Base-by-base conservation (phyloP, 2,329 filamentous ascomycete species). In the Penicillium sp. region DNA sequence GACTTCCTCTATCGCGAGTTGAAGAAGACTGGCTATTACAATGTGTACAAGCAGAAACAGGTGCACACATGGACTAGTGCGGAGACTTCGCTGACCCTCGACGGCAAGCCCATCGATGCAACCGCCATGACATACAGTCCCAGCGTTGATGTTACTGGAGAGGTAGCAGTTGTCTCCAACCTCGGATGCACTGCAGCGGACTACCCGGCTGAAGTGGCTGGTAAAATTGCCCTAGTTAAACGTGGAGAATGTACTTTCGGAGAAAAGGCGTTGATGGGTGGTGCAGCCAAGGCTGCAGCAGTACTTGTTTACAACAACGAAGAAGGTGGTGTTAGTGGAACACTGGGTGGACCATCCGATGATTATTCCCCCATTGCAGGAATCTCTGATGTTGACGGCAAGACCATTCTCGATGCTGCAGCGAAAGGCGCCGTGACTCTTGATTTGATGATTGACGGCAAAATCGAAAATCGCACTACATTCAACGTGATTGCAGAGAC, bases 221-320 rank as follows among this genome's bases (percentile, higher is more conserved):
- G 85, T 47, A 84, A 84, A 55, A 86, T 94, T 56, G 89, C 87
- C 10, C 78, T 94, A 36, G 81, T 94, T 60, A 78, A 80, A 30
- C 85, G 90, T 53, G 90, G 90, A 50, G 78, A 74, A 1, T 94
- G 90, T 68, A 63, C 84, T 8, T 94, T 93, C 63, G 88, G 86
- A 11, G 73, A 80, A 56, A 94, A 94, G 76, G 87, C 87, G 1
- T 80, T 80, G 50, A 75, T 83, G 14, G 89, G 90, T 6, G 87
- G 86, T 40, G 79, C 77, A 46, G 88, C 88, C 1, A 88, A 89
- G 19, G 90, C 90, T 5, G 72, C 84, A 4, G 89, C 86, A 1
- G 88, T 86, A 0, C 75, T 94, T 14, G 79, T 94, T 47, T 92
- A 89, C 75, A 91, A 93, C 77, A 88, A 86, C 62, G 84, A 84